phyloP scores from a whole-genome alignment of 768 basidiomycete species.

The Tricholoma matsutake region DNA sequence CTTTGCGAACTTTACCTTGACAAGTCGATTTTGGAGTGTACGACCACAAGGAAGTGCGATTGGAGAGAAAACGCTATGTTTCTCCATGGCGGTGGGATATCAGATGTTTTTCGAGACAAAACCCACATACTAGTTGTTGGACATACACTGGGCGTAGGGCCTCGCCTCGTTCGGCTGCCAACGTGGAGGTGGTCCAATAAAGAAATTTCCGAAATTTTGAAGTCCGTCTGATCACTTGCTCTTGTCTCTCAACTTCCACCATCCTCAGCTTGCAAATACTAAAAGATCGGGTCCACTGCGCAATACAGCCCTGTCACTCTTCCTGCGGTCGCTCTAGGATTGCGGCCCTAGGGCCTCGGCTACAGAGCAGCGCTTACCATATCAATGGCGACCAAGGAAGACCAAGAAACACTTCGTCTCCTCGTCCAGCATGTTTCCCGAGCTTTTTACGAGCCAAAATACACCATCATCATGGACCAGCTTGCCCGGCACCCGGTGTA shows the following conservation, averaged over 20 bases:
- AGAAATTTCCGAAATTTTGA: constrained; percentile 6
- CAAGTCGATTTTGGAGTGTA: constrained; percentile 45
- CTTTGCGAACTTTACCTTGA: constrained; percentile 41
- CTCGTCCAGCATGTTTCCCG: constrained; percentile 93
- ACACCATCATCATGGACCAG: constrained; percentile 90
- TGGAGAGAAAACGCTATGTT: constrained; percentile 19
- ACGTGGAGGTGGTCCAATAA: background rate
- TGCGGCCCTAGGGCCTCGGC: constrained; percentile 13
- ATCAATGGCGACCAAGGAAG: constrained; percentile 44
- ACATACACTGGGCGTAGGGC: background rate
- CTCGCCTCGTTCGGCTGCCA: background rate
- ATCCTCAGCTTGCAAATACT: background rate
- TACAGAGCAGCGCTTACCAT: constrained; percentile 7
- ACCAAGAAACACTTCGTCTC: constrained; percentile 76
- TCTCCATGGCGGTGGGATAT: constrained; percentile 2
- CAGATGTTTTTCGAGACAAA: background rate
- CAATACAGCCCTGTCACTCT: background rate
- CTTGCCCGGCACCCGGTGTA: constrained; percentile 92
- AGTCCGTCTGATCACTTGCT: constrained; percentile 9
- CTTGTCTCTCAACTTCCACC: constrained; percentile 1
- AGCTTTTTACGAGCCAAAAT: constrained; percentile 93
- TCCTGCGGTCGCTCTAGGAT: constrained; percentile 8
- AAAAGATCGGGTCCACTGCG: constrained; percentile 1
- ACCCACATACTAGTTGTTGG: background rate
- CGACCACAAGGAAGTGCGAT: constrained; percentile 39